Percentiles rank a stretch among this genome's conserved stretches.
Evolutionary conservation across 2,329 filamentous ascomycete species (phyloP).

Genomic region (Pseudopyricularia javanii): DNA sequence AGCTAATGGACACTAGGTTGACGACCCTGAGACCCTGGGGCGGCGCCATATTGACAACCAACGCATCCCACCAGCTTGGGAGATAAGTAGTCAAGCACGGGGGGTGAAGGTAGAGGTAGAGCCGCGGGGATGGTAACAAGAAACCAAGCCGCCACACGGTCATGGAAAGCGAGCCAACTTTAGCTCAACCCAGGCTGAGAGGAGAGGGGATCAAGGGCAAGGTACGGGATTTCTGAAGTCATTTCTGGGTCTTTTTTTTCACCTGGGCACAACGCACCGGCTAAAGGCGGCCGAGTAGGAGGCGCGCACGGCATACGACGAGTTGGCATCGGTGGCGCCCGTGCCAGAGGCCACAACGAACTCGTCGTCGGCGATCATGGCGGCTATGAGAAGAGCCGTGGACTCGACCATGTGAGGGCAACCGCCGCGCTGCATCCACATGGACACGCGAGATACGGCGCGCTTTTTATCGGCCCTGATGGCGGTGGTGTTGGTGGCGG

Average conservation of each 20-base stretch:
- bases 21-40: neutral
- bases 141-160: neutral
- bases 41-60: constrained; percentile 2
- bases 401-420: constrained; percentile 73
- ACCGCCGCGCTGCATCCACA: constrained; percentile 62
- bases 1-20: neutral
- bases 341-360: constrained; percentile 10
- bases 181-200: neutral
- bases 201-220: neutral
- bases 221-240: neutral
- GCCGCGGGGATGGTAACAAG: neutral
- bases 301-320: constrained; percentile 48
- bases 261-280: constrained; percentile 35
- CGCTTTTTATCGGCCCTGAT: constrained; percentile 21
- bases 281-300: constrained; percentile 66
- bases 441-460: constrained; percentile 45
- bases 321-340: constrained; percentile 3
- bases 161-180: neutral
- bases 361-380: constrained; percentile 49
- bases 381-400: constrained; percentile 60
- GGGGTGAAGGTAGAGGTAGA: neutral
- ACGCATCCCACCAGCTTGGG: neutral
- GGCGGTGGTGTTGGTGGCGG: constrained; percentile 6
- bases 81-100: neutral
- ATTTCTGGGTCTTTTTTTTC: too few relatives aligned